Evolutionary conservation across 2,329 filamentous ascomycete genomes (phyloP), one percentile per base, ranked within the genome.

Genomic region (Penicillium digitatum): DNA sequence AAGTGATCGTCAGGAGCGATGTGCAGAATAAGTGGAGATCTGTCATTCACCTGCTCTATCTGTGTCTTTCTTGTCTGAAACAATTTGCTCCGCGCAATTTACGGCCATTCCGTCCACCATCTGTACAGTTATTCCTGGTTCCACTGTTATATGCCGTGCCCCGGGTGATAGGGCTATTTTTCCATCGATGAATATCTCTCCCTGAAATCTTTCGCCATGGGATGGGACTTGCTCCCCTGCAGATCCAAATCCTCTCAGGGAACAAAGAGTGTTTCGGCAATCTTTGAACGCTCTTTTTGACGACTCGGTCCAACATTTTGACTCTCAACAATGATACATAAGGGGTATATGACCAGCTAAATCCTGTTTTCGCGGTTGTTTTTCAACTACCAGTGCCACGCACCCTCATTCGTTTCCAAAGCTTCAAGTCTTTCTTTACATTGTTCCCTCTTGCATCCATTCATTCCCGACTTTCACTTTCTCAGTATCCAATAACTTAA

Each of bases 341-440:
- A 39, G n/a, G 49, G 40, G 32, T 63, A 63, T 62, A 63, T 59
- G 63, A 60, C 20, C 24, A 34, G 37, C 35, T 39, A 20, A 12
- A 12, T 38, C 35, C 57, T 43, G 24, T 39, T 35, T 24, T 45
- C 32, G 48, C 18, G n/a, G 5, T 51, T 34, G 57, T 57, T 44
- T 55, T 62, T 59, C 27, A 42, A 59, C 53, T 51, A 57, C n/a
- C 57, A 62, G 64, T 66, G 63, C 66, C 66, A 62, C 53, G 66
- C 64, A 64, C 63, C 58, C 60, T 37, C 48, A 48, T 61, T 64
- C 55, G 38, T 58, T 63, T 52, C 43, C 56, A 26, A 22, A 24
- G 45, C 56, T 53, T 53, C 32, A 56, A 47, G 54, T 58, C 52
- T 53, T 57, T 56, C 50, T 56, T 59, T 40, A 55, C 54, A 31